A percentile compares a stretch with the other conserved stretches of the same genome.
Evolutionary conservation across 192 early-diverging fungal species (phyloP).

Genomic region (Backusella morwellensis): DNA sequence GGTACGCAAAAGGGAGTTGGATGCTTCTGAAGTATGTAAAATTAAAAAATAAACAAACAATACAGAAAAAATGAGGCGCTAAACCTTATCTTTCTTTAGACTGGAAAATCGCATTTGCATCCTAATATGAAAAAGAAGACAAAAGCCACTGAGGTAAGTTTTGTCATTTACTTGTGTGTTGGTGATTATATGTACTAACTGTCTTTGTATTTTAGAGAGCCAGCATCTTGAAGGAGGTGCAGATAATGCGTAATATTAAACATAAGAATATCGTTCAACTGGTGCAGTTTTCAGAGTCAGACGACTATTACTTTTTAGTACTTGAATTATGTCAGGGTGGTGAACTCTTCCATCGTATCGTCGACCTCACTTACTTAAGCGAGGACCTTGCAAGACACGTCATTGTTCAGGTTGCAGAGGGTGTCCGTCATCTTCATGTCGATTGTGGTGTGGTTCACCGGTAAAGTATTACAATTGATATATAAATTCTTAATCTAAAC

Average conservation of each 20-base stretch:
- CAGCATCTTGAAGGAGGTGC: slow-evolving; percentile 85
- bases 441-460: slow-evolving; percentile 77
- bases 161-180: too few species aligned
- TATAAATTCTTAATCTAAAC: neutral
- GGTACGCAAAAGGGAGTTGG: slow-evolving; percentile 72
- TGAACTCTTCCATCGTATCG: slow-evolving; percentile 88
- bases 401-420: slow-evolving; percentile 84
- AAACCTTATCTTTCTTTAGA: slow-evolving; percentile 1
- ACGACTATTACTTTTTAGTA: slow-evolving; percentile 73
- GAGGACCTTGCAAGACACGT: slow-evolving; percentile 79
- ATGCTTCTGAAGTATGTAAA: slow-evolving; percentile 58
- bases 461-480: slow-evolving; percentile 22
- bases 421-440: slow-evolving; percentile 80
- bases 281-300: slow-evolving; percentile 73
- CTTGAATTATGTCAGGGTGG: slow-evolving; percentile 86
- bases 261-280: slow-evolving; percentile 78
- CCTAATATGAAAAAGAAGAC: slow-evolving; percentile 39
- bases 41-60: neutral
- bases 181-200: too few species aligned
- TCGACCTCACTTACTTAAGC: slow-evolving; percentile 78
- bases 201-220: slow-evolving; percentile 37
- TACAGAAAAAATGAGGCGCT: neutral
- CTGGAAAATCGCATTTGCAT: slow-evolving; percentile 32
- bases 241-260: slow-evolving; percentile 77
- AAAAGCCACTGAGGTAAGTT: slow-evolving; percentile 28